These are phyloP conservation scores for Dactylis glomerata DNA, from an alignment of 176 grass and related monocot species.

Conservation along the genomic window DNA sequence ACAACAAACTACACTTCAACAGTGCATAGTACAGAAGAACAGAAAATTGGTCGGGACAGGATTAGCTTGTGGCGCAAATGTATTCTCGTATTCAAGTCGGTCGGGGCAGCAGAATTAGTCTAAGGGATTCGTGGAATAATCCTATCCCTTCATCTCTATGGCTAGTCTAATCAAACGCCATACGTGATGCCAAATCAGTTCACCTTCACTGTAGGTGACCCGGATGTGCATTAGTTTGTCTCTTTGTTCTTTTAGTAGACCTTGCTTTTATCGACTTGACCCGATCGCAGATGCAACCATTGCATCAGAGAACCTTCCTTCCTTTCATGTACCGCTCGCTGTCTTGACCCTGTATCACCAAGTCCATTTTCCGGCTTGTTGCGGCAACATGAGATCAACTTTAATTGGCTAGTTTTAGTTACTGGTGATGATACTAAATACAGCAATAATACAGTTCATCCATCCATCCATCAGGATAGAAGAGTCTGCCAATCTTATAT, in stretches of 20 bases:
- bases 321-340: neutral
- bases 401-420: neutral
- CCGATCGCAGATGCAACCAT: neutral
- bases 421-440: neutral
- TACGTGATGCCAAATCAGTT: neutral
- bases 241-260: neutral
- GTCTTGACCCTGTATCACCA: neutral
- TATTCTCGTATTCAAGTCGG: neutral
- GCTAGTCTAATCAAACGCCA: neutral
- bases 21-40: neutral
- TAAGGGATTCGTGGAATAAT: neutral
- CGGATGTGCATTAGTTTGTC: neutral
- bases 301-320: neutral
- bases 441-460: neutral
- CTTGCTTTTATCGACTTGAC: neutral
- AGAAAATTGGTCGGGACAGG: neutral
- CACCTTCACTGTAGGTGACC: neutral
- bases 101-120: neutral
- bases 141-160: neutral
- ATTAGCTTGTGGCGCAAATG: neutral
- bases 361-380: neutral
- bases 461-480: neutral
- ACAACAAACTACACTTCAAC: neutral
- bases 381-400: neutral
- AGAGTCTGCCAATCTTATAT: neutral